Base-by-base conservation (phyloP, 257 asterid species). In the Solanum commersonii region DNA sequence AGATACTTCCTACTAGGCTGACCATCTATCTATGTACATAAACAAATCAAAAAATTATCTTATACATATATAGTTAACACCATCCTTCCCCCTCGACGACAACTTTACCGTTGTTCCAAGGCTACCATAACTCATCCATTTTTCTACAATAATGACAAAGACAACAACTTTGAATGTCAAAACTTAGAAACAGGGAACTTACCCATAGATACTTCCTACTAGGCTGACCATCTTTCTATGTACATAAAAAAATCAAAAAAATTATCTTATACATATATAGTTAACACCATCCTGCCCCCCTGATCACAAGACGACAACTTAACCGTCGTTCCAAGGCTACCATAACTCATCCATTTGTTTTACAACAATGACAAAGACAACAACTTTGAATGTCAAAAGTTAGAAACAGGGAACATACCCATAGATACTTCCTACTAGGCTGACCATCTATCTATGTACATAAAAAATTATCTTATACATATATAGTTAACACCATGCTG, bases 161-260 rank as follows among this genome's bases (percentile, higher is more conserved):
- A 38, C 23, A 76, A 38, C 33, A n/a, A 77, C 35, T 40, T 42
- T 8, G n/a, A 78, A 40, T 40, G 52, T 40, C 31, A 78, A 42
- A 78, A 34, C 10, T n/a, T 34, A 31, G n/a, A 29, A 35, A 73
- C 8, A 71, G 7, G 65, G 74, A 31, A 86, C 93, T 65, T 95
- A 97, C 99, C 99, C 98, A 97, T 23, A 95, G 91, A 90, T 90
- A 95, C 3, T 2, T 93, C 92, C 95, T 91, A 27, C 88, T 15
- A 40, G 98, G 95, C 90, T 95, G 94, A 33, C 98, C 98, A 89
- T 49, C 9, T 49, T 15, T 49, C 60, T 49, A 49, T 49, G 23
- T 49, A 49, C 60, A 16, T 46, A 49, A 49, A 15, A 94, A 97
- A 15, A 2, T 13, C 56, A 46, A 46, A 44, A 44, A 46, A 46